phyloP scores from a whole-genome alignment of 108 stramenopile genomes.

The Stephanodiscus triporus region DNA sequence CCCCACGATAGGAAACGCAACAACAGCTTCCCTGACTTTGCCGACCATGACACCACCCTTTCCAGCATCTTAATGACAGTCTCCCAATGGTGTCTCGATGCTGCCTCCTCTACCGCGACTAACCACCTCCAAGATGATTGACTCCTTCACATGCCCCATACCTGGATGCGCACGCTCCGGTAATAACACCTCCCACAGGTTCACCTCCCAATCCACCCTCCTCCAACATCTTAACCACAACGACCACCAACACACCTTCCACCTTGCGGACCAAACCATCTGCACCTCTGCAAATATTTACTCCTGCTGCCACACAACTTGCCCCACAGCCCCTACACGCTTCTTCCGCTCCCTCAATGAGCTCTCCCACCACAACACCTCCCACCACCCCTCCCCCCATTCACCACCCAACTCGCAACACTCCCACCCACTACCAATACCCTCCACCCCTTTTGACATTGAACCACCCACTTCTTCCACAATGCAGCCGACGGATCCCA shows the following conservation, averaged over 20 bases:
- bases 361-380: neutral
- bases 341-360: neutral
- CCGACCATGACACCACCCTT: too few relatives aligned
- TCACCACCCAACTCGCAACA: neutral
- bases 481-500: neutral
- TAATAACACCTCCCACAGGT: neutral
- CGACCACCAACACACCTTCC: too few relatives aligned
- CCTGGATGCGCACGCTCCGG: too few relatives aligned
- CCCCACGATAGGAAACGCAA: too few relatives aligned
- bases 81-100: too few relatives aligned
- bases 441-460: neutral
- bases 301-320: too few relatives aligned
- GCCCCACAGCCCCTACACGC: too few relatives aligned
- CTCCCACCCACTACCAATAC: neutral
- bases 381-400: neutral
- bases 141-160: too few relatives aligned
- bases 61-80: too few relatives aligned
- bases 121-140: too few relatives aligned
- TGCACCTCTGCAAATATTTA: neutral
- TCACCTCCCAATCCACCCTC: neutral
- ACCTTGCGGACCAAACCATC: neutral
- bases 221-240: neutral
- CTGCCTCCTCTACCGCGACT: too few relatives aligned
- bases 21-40: too few relatives aligned
- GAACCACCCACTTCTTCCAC: neutral